Percentiles rank a stretch among this genome's conserved stretches.
Conservation (phyloP, 768 basidiomycete genomes). For the Phanerodontia chrysosporium region DNA sequence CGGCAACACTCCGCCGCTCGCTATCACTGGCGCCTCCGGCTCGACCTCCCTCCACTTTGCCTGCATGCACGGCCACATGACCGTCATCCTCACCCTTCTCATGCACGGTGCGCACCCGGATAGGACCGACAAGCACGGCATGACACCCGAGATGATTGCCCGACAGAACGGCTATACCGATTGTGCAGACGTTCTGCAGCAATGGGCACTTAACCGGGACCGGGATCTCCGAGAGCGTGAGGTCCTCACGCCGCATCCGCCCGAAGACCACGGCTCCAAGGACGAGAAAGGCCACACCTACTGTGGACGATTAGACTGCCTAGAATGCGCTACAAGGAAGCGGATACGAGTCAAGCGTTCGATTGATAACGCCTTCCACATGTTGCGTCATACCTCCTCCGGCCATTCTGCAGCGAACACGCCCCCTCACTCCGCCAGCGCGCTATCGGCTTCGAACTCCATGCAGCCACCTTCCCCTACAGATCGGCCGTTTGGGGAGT, state of each 20-base stretch:
- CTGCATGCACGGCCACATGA: conserved; percentile 86
- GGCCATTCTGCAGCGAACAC: conserved; percentile 21
- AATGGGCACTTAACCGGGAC: conserved; percentile 63
- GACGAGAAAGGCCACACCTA: conserved; percentile 7
- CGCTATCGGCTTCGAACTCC: conserved; percentile 3
- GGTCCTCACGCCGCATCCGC: conserved; percentile 15
- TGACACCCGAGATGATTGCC: conserved; percentile 83
- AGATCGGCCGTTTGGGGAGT: conserved; percentile 39
- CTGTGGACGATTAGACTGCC: conserved; percentile 13
- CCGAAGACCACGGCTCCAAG: conserved; percentile 15
- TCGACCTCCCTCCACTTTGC: conserved; percentile 97
- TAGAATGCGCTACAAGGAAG: conserved; percentile 18
- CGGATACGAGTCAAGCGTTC: conserved; percentile 74
- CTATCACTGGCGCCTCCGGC: conserved; percentile 76
- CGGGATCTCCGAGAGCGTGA: conserved; percentile 55
- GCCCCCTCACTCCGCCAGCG: conserved; percentile 12
- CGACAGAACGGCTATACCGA: conserved; percentile 75
- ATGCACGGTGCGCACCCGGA: conserved; percentile 79
- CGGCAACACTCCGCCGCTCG: conserved; percentile 43
- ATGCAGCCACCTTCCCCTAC: conserved; percentile 32
- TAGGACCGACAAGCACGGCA: conserved; percentile 85
- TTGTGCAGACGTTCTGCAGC: conserved; percentile 67
- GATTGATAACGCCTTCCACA: conserved; percentile 63
- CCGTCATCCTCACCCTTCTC: conserved; percentile 75
- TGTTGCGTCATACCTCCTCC: conserved; percentile 33